Base-by-base conservation (phyloP, 2,329 filamentous ascomycete species). In the Botrytis tulipae region DNA sequence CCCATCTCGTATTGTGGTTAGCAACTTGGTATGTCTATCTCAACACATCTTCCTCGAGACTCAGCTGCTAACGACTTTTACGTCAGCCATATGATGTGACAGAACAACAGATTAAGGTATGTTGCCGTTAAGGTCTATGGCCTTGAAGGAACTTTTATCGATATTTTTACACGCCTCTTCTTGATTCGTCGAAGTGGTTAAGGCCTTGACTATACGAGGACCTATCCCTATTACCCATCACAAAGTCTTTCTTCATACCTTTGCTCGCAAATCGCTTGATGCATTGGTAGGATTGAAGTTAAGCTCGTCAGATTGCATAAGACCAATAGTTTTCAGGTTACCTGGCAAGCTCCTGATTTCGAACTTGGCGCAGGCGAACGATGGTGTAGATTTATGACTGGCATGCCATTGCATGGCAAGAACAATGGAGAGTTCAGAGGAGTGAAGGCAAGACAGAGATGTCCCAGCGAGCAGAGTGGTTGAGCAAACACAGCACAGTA, bases 21-120 rank as follows among this genome's bases (percentile, higher is more conserved):
- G 94, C 91, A 97, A 97, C 87, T 89, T 99, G 88, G 95, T 98
- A 92, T 84, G 94, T 84, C 42, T 51, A 4, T 32, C 79, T 18
- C 12, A 14, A 32, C 29, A 22, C 4, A 66, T 63, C 4, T 46
- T 18, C 57, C 8, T 46, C 3, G 6, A 32, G 6, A 18, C 7
- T 35, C 57, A 42, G 18, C n/a, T 48, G 32, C 63, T 75, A 76
- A 77, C 59, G 46, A 65, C 68, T 40, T 51, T 62, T 29, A 66
- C 78, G 18, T 46, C 65, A 98, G 94, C 96, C 96, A 83, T 91
- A 92, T 87, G 96, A 99, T 90, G 94, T 99, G 84, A 93, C 91
- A 86, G 95, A 98, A 89, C 87, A 86, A 86, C 93, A 97, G 91
- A 97, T 99, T 87, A 98, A 99, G 96, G 96, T 99, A 99, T 97